Evolutionary conservation across 176 grass and related monocot species (phyloP).

Genomic region (Juncus inflexus): DNA sequence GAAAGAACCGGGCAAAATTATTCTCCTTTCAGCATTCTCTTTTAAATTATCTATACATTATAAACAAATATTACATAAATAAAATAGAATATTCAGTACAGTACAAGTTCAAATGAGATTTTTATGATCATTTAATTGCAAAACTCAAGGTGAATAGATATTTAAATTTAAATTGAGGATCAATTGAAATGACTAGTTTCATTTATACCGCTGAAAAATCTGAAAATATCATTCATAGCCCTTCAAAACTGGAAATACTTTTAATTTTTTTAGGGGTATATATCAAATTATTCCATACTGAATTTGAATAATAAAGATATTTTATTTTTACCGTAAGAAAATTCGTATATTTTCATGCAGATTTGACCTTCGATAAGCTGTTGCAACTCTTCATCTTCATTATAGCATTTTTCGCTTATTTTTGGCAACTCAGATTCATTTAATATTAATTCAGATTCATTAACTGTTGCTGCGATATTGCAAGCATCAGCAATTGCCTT

Average conservation of each 20-base stretch:
- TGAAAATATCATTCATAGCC: too few relatives aligned
- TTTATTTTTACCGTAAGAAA: conserved; percentile 36
- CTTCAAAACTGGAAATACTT: too few relatives aligned
- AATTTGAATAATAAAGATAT: background rate
- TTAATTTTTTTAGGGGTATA: too few relatives aligned
- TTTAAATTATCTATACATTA: conserved; percentile 33
- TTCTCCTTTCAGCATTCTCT: conserved; percentile 50
- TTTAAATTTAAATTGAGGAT: too few relatives aligned
- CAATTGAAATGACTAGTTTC: too few relatives aligned
- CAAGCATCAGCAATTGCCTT: conserved; percentile 85
- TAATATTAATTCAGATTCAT: conserved; percentile 30
- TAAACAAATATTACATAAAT: conserved; percentile 17
- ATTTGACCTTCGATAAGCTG: conserved; percentile 91
- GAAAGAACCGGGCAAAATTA: conserved; percentile 94
- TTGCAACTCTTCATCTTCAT: conserved; percentile 79
- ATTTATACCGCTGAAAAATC: too few relatives aligned
- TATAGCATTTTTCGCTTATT: conserved; percentile 55
- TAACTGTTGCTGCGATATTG: conserved; percentile 58
- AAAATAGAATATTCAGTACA: too few relatives aligned
- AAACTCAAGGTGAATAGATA: too few relatives aligned
- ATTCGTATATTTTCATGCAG: conserved; percentile 76
- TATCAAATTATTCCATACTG: too few relatives aligned
- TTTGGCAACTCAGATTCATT: conserved; percentile 57
- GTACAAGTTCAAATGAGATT: too few relatives aligned
- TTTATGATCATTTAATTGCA: too few relatives aligned